phyloP scores from a whole-genome alignment of 306 rosid species.

The Dryas alaskensis region DNA sequence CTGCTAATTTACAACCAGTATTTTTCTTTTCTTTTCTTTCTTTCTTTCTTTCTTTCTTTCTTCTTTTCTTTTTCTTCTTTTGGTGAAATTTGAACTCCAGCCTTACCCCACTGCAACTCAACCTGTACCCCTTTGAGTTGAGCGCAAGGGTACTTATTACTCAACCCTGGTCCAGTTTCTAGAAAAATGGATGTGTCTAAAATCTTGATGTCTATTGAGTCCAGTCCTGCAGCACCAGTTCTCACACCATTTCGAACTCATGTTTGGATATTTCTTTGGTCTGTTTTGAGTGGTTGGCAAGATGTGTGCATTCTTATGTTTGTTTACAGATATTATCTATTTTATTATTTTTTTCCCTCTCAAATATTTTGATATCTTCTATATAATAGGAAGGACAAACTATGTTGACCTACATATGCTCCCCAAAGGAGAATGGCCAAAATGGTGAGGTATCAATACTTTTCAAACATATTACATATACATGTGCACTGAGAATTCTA shows the following conservation, averaged over 20 bases:
- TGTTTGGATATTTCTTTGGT: neutral
- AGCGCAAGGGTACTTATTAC: neutral
- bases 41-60: no score
- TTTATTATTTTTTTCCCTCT: neutral
- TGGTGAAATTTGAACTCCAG: neutral
- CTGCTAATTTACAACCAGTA: neutral
- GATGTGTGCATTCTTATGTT: neutral
- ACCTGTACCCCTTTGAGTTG: neutral
- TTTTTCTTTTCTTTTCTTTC: no score
- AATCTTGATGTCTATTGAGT: neutral
- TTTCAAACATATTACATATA: neutral
- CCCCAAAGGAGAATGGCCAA: slow-evolving; percentile 94
- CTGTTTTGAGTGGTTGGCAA: neutral
- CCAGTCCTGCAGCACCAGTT: neutral
- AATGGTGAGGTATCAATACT: slow-evolving; percentile 45
- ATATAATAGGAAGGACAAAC: slow-evolving; percentile 66
- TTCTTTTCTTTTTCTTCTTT: neutral
- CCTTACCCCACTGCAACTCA: neutral
- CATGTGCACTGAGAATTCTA: neutral
- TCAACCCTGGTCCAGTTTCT: neutral
- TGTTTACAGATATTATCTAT: neutral
- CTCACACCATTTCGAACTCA: neutral
- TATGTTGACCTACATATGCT: slow-evolving; percentile 61
- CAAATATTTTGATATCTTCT: neutral
- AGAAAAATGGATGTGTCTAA: neutral